Conservation (phyloP, 1,139 yeast species). For the Geotrichum restrictum region DNA sequence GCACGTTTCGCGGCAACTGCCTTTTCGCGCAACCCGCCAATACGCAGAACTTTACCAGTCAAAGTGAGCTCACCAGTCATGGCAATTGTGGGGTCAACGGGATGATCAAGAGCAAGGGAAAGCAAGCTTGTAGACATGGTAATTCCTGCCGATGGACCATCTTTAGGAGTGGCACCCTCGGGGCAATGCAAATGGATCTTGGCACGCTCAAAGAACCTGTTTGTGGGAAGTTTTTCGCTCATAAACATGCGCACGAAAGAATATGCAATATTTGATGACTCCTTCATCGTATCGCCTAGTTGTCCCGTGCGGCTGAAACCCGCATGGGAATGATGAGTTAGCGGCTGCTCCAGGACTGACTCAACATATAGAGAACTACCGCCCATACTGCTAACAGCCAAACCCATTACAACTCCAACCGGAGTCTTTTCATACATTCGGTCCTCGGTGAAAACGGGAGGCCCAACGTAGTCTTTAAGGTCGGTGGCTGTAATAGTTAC, state of each 20-base stretch:
- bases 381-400: constrained; percentile 89
- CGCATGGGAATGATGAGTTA: constrained; percentile 41
- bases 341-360: constrained; percentile 81
- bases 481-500: constrained; percentile 61
- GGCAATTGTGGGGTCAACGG: constrained; percentile 68
- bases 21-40: constrained; percentile 94
- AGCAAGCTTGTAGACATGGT: constrained; percentile 87
- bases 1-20: constrained; percentile 93
- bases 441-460: constrained; percentile 81
- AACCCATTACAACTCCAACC: constrained; percentile 96
- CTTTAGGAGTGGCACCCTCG: constrained; percentile 95
- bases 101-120: constrained; percentile 72
- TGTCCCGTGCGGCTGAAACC: constrained; percentile 79
- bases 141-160: constrained; percentile 98
- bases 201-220: constrained; percentile 87
- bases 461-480: constrained; percentile 84
- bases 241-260: constrained; percentile 84
- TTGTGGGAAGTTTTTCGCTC: constrained; percentile 71
- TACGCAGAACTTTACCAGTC: constrained; percentile 88
- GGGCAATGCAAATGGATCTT: constrained; percentile 94
- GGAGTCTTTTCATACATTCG: constrained; percentile 79
- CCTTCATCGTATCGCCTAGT: constrained; percentile 96
- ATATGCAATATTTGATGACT: constrained; percentile 87
- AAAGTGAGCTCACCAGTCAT: constrained; percentile 97
- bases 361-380: constrained; percentile 93